A percentile compares a stretch with the other conserved stretches of the same genome.
phyloP scores from a whole-genome alignment of 805 yeast species.

The Saturnispora mendoncae region DNA sequence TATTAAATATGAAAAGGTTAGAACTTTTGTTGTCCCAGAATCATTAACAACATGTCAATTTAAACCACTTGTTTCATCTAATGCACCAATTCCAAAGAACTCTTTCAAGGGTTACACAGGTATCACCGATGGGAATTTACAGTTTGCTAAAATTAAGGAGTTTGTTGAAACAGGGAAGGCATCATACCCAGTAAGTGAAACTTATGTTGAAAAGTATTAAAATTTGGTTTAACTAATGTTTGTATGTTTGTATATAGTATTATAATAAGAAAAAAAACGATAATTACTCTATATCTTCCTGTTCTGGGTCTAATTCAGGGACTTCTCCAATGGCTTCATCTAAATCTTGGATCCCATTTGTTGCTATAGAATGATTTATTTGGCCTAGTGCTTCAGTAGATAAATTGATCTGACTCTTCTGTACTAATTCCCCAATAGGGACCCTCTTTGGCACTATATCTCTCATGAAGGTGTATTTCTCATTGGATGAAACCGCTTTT shows the following conservation, averaged over 20 bases:
- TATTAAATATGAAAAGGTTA: slow-evolving; percentile 75
- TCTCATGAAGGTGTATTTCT: slow-evolving; percentile 51
- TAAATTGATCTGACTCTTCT: slow-evolving; percentile 32
- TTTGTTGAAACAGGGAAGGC: slow-evolving; percentile 66
- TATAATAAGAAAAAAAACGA: no score
- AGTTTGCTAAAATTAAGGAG: slow-evolving; percentile 63
- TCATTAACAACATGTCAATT: slow-evolving; percentile 29
- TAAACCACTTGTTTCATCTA: slow-evolving; percentile 71
- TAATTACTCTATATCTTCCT: slow-evolving; percentile 4
- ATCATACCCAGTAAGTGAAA: slow-evolving; percentile 26
- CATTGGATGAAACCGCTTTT: slow-evolving; percentile 49
- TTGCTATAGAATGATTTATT: slow-evolving; percentile 3
- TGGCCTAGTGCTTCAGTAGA: slow-evolving; percentile 10
- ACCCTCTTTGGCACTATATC: slow-evolving; percentile 61
- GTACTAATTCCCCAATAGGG: slow-evolving; percentile 40
- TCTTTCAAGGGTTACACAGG: slow-evolving; percentile 57
- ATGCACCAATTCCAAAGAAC: slow-evolving; percentile 62
- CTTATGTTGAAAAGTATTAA: slow-evolving; percentile 28
- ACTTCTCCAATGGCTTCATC: slow-evolving; percentile 5
- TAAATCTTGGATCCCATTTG: neutral
- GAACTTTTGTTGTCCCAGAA: slow-evolving; percentile 82
- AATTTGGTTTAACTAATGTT: slow-evolving; percentile 4
- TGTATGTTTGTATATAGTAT: no score
- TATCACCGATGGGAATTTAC: slow-evolving; percentile 63
- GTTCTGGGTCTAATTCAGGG: slow-evolving; percentile 1